Evolutionary conservation across 192 early-diverging fungal species (phyloP), one percentile per base, ranked within the genome.

Genomic region (Paraglomus brasilianum): DNA sequence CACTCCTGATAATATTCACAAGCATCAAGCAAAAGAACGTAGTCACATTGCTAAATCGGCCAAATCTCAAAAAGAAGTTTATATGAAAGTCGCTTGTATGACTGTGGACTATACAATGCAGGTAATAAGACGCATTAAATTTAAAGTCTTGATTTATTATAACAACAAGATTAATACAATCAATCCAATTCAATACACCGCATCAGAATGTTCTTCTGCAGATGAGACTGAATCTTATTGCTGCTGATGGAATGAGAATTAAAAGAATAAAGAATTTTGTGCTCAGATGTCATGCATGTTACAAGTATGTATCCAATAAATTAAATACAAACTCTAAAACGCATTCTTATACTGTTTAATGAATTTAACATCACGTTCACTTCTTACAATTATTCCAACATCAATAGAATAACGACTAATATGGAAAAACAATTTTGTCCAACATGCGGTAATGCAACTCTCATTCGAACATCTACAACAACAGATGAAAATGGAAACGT

Each of bases 401-500:
- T 22, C 38, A 49, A 30, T 57, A 90, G 87, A 56, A 83, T 90
- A 40, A 97, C 93, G 0, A 82, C 79, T 10, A 85, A 94, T 52
- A 94, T 96, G 93, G 83, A 85, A 41, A 91, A 88, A 76, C 85
- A 93, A 77, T 98, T 98, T 76, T 98, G 96, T 78, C 89, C 95
- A 5, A 80, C 83, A 39, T 98, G 96, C 78, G 96, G 96, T 68
- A 87, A 91, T 74, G 74, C 91, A 44, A 91, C 95, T 0, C 81
- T 98, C 42, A 92, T 89, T 72, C 83, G 95, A 49, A 91, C 91
- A 17, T 86, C 94, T 8, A 87, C 88, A 17, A 87, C 82, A 36
- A 90, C 95, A 0, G 92, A 93, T 52, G 77, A 84, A 30, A 81
- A 91, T 61, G 96, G 96, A 40, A 83, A 87, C 11, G 81, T 93